These are phyloP conservation scores for Aspergillus japonicus DNA, from an alignment of 2,329 filamentous ascomycete species.

Conservation along the genomic window DNA sequence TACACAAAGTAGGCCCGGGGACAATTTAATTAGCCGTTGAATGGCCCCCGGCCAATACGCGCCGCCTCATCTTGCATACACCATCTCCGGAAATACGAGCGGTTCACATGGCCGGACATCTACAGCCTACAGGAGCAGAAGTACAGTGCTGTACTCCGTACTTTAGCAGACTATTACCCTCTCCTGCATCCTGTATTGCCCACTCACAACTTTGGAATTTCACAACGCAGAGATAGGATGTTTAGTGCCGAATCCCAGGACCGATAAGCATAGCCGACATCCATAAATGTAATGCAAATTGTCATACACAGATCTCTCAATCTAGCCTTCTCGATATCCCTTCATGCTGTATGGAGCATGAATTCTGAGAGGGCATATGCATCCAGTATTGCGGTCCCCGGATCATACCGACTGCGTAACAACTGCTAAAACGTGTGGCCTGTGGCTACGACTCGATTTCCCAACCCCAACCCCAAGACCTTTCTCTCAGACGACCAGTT, in stretches of 20 bases:
- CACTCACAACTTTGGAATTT: background rate
- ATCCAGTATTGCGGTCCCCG: background rate
- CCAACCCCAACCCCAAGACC: background rate
- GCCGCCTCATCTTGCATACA: constrained; percentile 4
- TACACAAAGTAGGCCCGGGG: background rate
- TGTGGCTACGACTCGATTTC: background rate
- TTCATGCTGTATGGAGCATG: background rate
- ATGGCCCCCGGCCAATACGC: constrained; percentile 20
- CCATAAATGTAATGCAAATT: constrained; percentile 20
- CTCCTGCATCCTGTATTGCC: background rate
- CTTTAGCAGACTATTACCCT: background rate
- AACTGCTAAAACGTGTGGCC: background rate
- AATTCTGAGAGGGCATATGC: background rate
- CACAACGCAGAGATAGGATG: constrained; percentile 1
- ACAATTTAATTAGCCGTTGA: background rate
- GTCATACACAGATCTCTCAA: constrained; percentile 22
- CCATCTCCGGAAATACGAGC: constrained; percentile 15
- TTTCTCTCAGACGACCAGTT: background rate
- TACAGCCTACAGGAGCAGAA: background rate
- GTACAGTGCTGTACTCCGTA: background rate
- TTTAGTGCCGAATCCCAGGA: constrained; percentile 6
- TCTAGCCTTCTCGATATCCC: constrained; percentile 9
- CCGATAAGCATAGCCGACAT: constrained; percentile 17
- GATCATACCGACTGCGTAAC: background rate
- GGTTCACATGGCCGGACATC: constrained; percentile 3